These are phyloP conservation scores for Sparassis latifolia DNA, from an alignment of 1,284 basidiomycete genomes.

Conservation along the genomic window DNA sequence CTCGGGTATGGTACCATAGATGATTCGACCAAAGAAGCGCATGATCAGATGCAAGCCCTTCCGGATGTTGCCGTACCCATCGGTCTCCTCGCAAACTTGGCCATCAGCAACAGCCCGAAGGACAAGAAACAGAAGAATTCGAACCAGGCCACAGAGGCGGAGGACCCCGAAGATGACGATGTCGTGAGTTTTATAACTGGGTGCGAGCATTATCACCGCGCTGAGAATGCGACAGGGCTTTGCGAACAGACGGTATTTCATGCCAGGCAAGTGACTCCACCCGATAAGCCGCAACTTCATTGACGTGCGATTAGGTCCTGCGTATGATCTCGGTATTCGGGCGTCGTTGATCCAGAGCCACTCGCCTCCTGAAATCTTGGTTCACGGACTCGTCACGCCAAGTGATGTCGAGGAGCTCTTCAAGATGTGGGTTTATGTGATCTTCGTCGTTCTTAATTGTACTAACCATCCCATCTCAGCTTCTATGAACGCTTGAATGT, in stretches of 20 bases:
- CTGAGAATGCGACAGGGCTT: conserved; percentile 42
- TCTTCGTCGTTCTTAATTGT: background rate
- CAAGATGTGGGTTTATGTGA: conserved; percentile 55
- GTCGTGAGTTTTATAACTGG: too few species aligned
- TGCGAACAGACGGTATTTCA: conserved; percentile 78
- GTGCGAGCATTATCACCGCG: background rate
- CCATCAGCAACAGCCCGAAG: conserved; percentile 46
- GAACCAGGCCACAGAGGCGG: conserved; percentile 22
- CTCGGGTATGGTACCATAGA: background rate
- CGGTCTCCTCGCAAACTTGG: conserved; percentile 65
- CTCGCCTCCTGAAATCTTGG: conserved; percentile 76
- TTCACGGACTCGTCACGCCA: conserved; percentile 74
- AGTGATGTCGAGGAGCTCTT: conserved; percentile 81
- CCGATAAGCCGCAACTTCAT: background rate
- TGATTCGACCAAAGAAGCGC: conserved; percentile 23
- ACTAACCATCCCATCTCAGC: conserved; percentile 24
- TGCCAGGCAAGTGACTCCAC: conserved; percentile 48
- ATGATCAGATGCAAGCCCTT: conserved; percentile 42
- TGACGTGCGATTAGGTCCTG: conserved; percentile 42
- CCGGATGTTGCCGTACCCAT: conserved; percentile 68
- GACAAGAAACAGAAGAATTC: conserved; percentile 27
- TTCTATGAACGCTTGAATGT: conserved; percentile 71
- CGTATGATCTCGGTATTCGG: conserved; percentile 59
- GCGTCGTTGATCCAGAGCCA: conserved; percentile 74
- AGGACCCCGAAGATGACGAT: conserved; percentile 38